Evolutionary conservation across 2,329 filamentous ascomycete species (phyloP).

Genomic region (Nothopassalora personata): DNA sequence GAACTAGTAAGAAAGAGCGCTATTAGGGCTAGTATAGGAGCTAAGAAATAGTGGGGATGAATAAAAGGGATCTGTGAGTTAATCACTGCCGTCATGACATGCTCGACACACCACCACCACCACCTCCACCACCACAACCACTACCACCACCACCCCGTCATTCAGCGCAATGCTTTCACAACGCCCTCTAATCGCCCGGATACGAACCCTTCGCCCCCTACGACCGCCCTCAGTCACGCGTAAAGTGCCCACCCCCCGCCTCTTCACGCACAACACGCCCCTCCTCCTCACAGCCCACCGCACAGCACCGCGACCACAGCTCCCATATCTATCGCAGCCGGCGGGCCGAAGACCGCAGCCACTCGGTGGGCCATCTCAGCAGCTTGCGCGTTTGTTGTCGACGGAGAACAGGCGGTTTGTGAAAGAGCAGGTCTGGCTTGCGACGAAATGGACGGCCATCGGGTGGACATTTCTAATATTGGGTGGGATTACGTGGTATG

Average conservation of each 20-base stretch:
- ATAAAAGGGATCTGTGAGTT: too few species aligned
- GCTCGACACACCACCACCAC: neutral
- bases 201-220: slow-evolving; percentile 24
- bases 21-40: too few species aligned
- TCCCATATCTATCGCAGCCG: slow-evolving; percentile 60
- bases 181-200: slow-evolving; percentile 13
- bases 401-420: slow-evolving; percentile 69
- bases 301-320: slow-evolving; percentile 51
- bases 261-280: slow-evolving; percentile 55
- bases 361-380: slow-evolving; percentile 24
- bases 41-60: too few species aligned
- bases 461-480: slow-evolving; percentile 61
- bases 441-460: slow-evolving; percentile 61
- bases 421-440: slow-evolving; percentile 64
- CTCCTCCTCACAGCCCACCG: slow-evolving; percentile 48
- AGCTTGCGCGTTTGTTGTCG: slow-evolving; percentile 67
- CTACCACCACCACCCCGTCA: slow-evolving; percentile 1
- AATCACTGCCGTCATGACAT: too few species aligned
- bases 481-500: slow-evolving; percentile 57
- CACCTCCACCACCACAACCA: neutral
- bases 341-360: slow-evolving; percentile 26
- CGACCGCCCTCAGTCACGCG: slow-evolving; percentile 18
- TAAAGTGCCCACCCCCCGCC: slow-evolving; percentile 33
- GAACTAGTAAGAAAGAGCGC: too few species aligned
- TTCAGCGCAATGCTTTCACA: slow-evolving; percentile 20